A percentile compares a stretch with the other conserved stretches of the same genome.
Conservation (phyloP, 1,139 yeast genomes). For the Pichia sp. region DNA sequence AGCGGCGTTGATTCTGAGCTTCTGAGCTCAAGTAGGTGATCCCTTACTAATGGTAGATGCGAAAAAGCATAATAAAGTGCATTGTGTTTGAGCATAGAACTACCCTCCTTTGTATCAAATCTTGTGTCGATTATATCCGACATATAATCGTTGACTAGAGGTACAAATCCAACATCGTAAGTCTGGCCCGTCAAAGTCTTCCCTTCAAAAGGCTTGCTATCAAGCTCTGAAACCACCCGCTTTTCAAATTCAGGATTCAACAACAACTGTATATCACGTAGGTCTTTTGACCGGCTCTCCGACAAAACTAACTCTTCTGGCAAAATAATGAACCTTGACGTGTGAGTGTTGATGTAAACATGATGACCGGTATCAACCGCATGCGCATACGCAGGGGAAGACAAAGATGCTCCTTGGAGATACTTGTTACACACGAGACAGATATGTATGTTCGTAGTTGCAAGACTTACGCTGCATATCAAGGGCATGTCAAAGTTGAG, state of each 20-base stretch:
- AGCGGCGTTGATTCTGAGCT: constrained; percentile 24
- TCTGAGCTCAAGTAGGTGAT: constrained; percentile 42
- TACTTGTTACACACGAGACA: constrained; percentile 73
- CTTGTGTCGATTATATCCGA: neutral
- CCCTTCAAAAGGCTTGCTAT: constrained; percentile 24
- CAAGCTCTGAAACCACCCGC: constrained; percentile 34
- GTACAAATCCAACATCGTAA: constrained; percentile 62
- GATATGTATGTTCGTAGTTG: constrained; percentile 60
- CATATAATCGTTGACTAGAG: constrained; percentile 44
- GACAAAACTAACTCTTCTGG: constrained; percentile 55
- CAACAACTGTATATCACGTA: constrained; percentile 50
- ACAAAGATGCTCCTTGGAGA: constrained; percentile 59
- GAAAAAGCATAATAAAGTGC: constrained; percentile 53
- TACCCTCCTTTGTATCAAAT: constrained; percentile 38
- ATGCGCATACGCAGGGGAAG: constrained; percentile 67
- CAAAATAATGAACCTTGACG: constrained; percentile 46
- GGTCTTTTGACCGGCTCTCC: constrained; percentile 29
- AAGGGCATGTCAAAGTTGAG: constrained; percentile 71
- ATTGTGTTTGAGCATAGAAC: constrained; percentile 30
- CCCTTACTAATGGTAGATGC: constrained; percentile 51
- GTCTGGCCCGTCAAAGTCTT: constrained; percentile 41
- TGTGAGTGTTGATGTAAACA: constrained; percentile 53
- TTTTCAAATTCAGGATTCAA: constrained; percentile 49
- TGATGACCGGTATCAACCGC: constrained; percentile 60
- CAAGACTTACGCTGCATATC: constrained; percentile 58